Evolutionary conservation across 2,329 filamentous ascomycete species (phyloP).

Genomic region (Monosporascus sp.): DNA sequence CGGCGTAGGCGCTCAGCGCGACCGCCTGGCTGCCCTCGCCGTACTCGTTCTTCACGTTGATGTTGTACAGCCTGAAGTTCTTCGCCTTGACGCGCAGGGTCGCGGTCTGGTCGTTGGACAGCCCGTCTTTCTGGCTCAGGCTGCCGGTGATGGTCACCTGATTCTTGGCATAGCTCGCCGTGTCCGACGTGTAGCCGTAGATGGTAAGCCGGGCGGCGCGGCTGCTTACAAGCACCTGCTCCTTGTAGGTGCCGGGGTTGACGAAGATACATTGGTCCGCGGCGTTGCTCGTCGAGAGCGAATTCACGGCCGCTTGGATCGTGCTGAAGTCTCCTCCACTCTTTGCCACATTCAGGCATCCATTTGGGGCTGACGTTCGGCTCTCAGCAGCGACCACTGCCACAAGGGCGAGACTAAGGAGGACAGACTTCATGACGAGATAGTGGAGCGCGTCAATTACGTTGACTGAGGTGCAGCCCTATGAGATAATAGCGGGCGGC

Average conservation of each 20-base stretch:
- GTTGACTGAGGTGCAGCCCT: no score
- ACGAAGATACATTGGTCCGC: slow-evolving; percentile 56
- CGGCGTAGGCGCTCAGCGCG: slow-evolving; percentile 36
- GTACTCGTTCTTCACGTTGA: slow-evolving; percentile 43
- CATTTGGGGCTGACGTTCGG: slow-evolving; percentile 36
- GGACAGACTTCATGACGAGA: slow-evolving; percentile 10
- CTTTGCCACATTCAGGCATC: slow-evolving; percentile 41
- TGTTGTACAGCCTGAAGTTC: slow-evolving; percentile 56
- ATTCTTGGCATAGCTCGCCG: slow-evolving; percentile 48
- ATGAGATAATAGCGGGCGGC: no score
- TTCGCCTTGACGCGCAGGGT: slow-evolving; percentile 38
- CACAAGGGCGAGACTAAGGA: slow-evolving; percentile 9
- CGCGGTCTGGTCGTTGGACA: slow-evolving; percentile 47
- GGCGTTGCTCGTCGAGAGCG: slow-evolving; percentile 44
- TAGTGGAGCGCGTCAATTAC: no score
- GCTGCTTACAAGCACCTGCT: slow-evolving; percentile 50
- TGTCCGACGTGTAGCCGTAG: slow-evolving; percentile 52
- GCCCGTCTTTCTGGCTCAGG: slow-evolving; percentile 39
- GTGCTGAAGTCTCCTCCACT: slow-evolving; percentile 28
- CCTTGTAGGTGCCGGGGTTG: slow-evolving; percentile 51
- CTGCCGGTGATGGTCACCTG: slow-evolving; percentile 46
- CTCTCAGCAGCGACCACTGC: slow-evolving; percentile 20
- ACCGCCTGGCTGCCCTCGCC: slow-evolving; percentile 41
- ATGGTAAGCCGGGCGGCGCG: slow-evolving; percentile 45
- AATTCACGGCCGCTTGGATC: slow-evolving; percentile 52